Conservation (phyloP, 805 yeast species). For the Ogataea ganodermae region DNA sequence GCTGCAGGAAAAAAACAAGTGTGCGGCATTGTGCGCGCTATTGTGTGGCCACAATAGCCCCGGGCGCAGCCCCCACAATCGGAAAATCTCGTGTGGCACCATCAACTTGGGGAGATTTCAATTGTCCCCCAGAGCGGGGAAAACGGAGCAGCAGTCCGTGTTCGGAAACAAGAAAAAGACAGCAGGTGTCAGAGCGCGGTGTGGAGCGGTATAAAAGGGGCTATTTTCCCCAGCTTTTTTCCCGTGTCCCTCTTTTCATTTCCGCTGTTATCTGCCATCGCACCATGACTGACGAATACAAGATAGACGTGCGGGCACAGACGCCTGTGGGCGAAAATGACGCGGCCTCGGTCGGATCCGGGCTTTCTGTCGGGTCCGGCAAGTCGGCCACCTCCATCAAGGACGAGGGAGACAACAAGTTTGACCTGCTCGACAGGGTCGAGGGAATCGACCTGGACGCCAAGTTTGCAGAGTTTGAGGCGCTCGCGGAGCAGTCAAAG, state of each 20-base stretch:
- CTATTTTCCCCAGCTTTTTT: background rate
- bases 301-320: background rate
- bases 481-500: conserved; percentile 34
- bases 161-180: background rate
- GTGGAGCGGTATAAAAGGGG: background rate
- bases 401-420: conserved; percentile 28
- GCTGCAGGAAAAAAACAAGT: background rate
- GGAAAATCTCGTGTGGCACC: background rate
- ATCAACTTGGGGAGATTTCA: background rate
- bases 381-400: conserved; percentile 6
- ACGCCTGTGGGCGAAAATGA: background rate
- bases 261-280: background rate
- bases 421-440: conserved; percentile 32
- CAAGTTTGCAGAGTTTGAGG: conserved; percentile 39
- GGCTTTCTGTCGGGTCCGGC: too few relatives aligned
- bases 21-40: background rate
- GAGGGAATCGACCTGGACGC: conserved; percentile 38
- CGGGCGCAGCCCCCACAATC: background rate
- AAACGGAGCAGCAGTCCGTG: background rate
- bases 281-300: background rate
- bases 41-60: conserved; percentile 1
- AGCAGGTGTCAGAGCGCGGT: background rate
- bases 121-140: background rate
- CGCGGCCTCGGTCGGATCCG: background rate
- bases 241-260: background rate